A percentile compares a stretch with the other conserved stretches of the same genome.
These are phyloP conservation scores for Colletotrichum sp. DNA, from an alignment of 2,329 filamentous ascomycete species.

Conservation along the genomic window DNA sequence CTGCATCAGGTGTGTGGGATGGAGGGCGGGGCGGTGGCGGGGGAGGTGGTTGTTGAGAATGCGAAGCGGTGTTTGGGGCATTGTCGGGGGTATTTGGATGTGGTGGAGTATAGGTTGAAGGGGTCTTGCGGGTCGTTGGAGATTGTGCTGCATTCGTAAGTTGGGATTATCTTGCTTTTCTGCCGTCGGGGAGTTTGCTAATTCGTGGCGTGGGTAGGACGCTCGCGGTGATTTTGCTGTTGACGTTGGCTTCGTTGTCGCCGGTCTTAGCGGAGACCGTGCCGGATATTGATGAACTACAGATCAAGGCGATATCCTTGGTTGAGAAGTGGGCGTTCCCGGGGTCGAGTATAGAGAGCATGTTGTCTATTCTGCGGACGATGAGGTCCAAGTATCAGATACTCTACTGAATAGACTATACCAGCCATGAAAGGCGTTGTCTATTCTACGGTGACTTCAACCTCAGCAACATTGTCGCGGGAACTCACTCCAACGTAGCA, in stretches of 20 bases:
- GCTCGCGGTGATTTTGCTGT: constrained; percentile 9
- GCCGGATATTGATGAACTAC: constrained; percentile 13
- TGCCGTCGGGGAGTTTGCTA: too few species aligned
- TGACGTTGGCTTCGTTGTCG: constrained; percentile 21
- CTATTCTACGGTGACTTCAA: neutral
- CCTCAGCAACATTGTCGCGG: neutral
- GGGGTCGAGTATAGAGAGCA: constrained; percentile 17
- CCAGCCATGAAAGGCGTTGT: too few species aligned
- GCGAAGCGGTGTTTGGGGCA: constrained; percentile 1
- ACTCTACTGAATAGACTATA: neutral
- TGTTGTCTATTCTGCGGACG: neutral
- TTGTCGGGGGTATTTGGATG: neutral
- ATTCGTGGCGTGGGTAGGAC: neutral
- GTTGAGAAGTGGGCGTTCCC: constrained; percentile 22
- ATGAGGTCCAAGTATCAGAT: neutral
- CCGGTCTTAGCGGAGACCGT: constrained; percentile 10
- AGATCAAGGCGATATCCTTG: neutral
- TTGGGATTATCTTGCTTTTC: too few species aligned
- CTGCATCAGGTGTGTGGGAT: neutral
- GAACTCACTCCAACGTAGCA: constrained; percentile 19
- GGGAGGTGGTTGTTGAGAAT: neutral
- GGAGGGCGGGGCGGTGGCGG: neutral
- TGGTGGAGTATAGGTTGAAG: neutral
- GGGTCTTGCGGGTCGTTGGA: neutral
- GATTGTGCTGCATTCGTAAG: neutral